These are phyloP conservation scores for Aspergillus affinis DNA, from an alignment of 495 filamentous ascomycete genomes.

Conservation along the genomic window DNA sequence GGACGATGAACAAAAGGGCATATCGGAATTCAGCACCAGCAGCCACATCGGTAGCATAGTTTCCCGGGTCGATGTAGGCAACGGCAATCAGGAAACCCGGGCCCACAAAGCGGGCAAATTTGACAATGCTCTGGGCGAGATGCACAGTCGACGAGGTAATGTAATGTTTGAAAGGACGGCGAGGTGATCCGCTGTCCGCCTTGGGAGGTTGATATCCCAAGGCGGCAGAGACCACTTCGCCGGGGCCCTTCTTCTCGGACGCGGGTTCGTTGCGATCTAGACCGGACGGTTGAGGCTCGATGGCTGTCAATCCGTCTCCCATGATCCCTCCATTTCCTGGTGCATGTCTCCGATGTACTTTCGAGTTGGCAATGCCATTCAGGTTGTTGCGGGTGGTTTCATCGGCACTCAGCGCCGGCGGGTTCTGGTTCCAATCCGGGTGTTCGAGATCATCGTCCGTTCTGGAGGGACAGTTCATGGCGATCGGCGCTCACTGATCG, in stretches of 20 bases:
- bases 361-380: slow-evolving; percentile 52
- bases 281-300: slow-evolving; percentile 26
- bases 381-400: slow-evolving; percentile 63
- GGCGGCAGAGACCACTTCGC: slow-evolving; percentile 37
- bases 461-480: slow-evolving; percentile 65
- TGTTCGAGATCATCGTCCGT: slow-evolving; percentile 57
- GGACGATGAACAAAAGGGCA: slow-evolving; percentile 74
- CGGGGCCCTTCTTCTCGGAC: slow-evolving; percentile 27
- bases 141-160: slow-evolving; percentile 18
- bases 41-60: slow-evolving; percentile 82
- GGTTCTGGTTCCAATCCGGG: slow-evolving; percentile 61
- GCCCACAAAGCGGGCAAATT: slow-evolving; percentile 75
- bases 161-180: slow-evolving; percentile 33
- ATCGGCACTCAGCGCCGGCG: slow-evolving; percentile 54
- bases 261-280: slow-evolving; percentile 26
- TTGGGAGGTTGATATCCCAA: slow-evolving; percentile 36
- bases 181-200: slow-evolving; percentile 39
- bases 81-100: slow-evolving; percentile 85
- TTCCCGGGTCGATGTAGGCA: slow-evolving; percentile 79
- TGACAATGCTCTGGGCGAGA: slow-evolving; percentile 45
- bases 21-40: slow-evolving; percentile 66
- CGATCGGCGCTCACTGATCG: slow-evolving; percentile 10
- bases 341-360: slow-evolving; percentile 37
- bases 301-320: slow-evolving; percentile 27
- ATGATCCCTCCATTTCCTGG: slow-evolving; percentile 20